Evolutionary conservation across 2,329 filamentous ascomycete genomes (phyloP).

Genomic region (Fusarium incarnatum): DNA sequence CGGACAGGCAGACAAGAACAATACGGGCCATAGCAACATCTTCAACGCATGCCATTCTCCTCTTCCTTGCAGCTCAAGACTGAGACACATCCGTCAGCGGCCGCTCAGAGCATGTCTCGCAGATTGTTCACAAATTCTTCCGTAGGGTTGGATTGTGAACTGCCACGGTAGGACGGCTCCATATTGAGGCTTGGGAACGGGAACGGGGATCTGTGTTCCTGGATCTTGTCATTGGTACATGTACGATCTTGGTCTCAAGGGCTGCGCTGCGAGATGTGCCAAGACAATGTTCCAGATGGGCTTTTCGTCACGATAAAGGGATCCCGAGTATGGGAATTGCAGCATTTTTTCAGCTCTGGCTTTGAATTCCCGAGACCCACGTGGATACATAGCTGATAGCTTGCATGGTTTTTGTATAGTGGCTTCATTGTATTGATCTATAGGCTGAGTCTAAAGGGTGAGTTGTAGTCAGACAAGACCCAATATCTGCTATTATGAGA

Average conservation of each 20-base stretch:
- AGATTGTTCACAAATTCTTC: not conserved
- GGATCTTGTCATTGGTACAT: slow-evolving; percentile 6
- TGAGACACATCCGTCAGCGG: slow-evolving; percentile 15
- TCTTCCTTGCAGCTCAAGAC: slow-evolving; percentile 19
- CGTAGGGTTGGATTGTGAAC: slow-evolving; percentile 13
- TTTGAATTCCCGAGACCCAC: slow-evolving; percentile 6
- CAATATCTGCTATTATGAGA: not conserved
- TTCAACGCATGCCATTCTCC: slow-evolving; percentile 9
- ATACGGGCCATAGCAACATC: slow-evolving; percentile 2
- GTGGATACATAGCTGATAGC: not conserved
- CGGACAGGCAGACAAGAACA: not conserved
- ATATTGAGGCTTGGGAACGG: slow-evolving; percentile 25
- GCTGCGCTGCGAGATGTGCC: not conserved
- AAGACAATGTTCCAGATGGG: slow-evolving; percentile 19
- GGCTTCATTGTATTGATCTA: not conserved
- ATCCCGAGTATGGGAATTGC: not conserved
- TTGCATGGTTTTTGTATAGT: not conserved
- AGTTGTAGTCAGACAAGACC: not conserved
- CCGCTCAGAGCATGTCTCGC: slow-evolving; percentile 16
- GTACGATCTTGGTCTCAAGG: slow-evolving; percentile 16
- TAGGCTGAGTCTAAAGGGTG: not conserved
- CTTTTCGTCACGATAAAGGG: slow-evolving; percentile 13
- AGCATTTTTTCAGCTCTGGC: not conserved
- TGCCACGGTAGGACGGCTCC: slow-evolving; percentile 7
- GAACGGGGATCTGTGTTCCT: not conserved